Percentiles rank a stretch among this genome's conserved stretches.
These are phyloP conservation scores for Lophium mytilinum DNA, from an alignment of 495 filamentous ascomycete species.

Conservation along the genomic window DNA sequence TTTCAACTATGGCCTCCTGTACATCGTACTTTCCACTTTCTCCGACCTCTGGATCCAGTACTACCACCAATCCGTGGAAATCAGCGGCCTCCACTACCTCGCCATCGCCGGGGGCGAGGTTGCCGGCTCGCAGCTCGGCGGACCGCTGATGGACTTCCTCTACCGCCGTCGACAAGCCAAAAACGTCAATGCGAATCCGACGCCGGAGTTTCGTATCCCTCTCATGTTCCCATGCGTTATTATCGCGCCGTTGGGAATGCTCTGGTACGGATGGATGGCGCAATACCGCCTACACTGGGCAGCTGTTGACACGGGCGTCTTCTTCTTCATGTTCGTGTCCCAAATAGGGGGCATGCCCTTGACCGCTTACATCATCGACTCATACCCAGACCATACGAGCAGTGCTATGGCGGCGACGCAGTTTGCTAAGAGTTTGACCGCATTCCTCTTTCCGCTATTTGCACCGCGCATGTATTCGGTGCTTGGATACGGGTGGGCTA, in stretches of 20 bases:
- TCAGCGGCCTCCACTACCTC: slow-evolving; percentile 24
- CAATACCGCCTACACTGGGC: slow-evolving; percentile 34
- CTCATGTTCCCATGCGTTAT: slow-evolving; percentile 23
- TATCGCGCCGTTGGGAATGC: slow-evolving; percentile 27
- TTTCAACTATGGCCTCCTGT: slow-evolving; percentile 33
- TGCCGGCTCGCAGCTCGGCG: slow-evolving; percentile 11
- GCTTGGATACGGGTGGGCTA: slow-evolving; percentile 22
- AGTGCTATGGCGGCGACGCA: slow-evolving; percentile 30
- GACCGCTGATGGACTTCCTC: slow-evolving; percentile 13
- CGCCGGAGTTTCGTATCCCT: slow-evolving; percentile 32
- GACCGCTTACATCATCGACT: slow-evolving; percentile 34
- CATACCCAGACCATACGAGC: slow-evolving; percentile 29
- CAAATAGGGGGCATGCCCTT: slow-evolving; percentile 22
- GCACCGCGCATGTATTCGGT: slow-evolving; percentile 6
- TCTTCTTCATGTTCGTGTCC: slow-evolving; percentile 27
- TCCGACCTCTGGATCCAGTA: slow-evolving; percentile 12
- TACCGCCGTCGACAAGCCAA: slow-evolving; percentile 1
- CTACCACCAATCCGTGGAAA: slow-evolving; percentile 11
- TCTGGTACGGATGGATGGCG: slow-evolving; percentile 36
- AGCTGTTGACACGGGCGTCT: slow-evolving; percentile 31
- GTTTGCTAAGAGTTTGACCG: slow-evolving; percentile 22
- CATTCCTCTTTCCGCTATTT: slow-evolving; percentile 20
- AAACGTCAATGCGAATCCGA: not conserved
- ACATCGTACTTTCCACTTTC: slow-evolving; percentile 33
- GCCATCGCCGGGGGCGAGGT: slow-evolving; percentile 13